Evolutionary conservation across 305 asterid genomes (phyloP).

Genomic region (Plantago coronopus): DNA sequence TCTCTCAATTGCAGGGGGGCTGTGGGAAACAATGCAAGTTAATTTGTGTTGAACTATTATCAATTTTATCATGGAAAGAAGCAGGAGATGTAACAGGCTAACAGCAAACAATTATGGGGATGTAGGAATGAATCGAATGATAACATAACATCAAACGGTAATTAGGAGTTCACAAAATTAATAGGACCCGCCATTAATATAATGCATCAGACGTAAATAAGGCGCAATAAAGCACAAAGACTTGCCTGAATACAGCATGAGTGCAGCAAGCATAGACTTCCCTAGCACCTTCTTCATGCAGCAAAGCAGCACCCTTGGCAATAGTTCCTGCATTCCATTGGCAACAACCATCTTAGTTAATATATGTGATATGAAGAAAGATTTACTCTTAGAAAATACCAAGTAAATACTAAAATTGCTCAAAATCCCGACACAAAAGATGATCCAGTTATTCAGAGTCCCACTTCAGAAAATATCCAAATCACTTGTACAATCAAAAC

Average conservation of each 20-base stretch:
- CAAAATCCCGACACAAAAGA: not conserved
- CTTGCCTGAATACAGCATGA: slow-evolving; percentile 85
- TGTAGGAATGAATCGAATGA: no score
- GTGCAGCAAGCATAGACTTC: slow-evolving; percentile 91
- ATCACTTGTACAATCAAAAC: not conserved
- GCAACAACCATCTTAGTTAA: slow-evolving; percentile 23
- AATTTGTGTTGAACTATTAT: slow-evolving; percentile 1
- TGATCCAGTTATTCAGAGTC: slow-evolving; percentile 3
- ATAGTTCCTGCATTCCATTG: slow-evolving; percentile 62
- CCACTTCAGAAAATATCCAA: not conserved
- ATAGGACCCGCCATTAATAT: not conserved
- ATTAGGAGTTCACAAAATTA: no score
- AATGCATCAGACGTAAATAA: not conserved
- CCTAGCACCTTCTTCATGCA: slow-evolving; percentile 81
- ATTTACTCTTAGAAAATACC: not conserved
- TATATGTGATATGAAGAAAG: not conserved
- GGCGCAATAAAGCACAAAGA: slow-evolving; percentile 1
- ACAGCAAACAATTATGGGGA: no score
- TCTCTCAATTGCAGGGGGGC: slow-evolving; percentile 90
- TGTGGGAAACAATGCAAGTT: slow-evolving; percentile 27
- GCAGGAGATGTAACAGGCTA: no score
- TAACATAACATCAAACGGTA: no score
- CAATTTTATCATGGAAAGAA: no score
- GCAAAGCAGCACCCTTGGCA: slow-evolving; percentile 78
- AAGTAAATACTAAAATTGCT: no score